Base-by-base conservation (phyloP, 1,284 basidiomycete species). In the Gastroboletus turbinatus region DNA sequence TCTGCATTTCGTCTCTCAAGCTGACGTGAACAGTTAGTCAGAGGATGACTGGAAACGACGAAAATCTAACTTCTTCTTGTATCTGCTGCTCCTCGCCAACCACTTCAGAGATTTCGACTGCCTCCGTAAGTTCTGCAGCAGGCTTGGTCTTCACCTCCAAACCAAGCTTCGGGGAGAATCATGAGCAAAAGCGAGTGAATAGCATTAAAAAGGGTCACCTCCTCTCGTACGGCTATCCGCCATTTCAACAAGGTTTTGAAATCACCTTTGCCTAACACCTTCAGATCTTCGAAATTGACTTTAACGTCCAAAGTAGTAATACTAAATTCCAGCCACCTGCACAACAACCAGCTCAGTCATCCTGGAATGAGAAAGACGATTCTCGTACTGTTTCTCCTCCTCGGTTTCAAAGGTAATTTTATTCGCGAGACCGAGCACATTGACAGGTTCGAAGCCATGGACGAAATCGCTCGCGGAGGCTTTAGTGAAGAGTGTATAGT, bases 201-300 rank as follows among this genome's bases (percentile, higher is more conserved):
- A 17, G 27, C 35, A 13, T 45, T 46, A 50, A 46, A n/a, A 39
- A 46, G 29, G 62, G 73, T 29, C 60, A 87, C 90, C 79, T 94
- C 93, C 74, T 94, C 90, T 51, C 93, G 88, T 44, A 97, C 77
- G 10, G 85, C 82, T 32, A 85, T 74, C 49, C 96, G 82, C 96
- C 97, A 99, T 76, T 91, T 97, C 59, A 99, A 81, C 57, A 99
- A 76, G 11, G 83, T 74, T 73, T 98, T 98, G 78, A 99, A 99
- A 68, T 99, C 97, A 49, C 95, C 90, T 75, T 98, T 98, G 46
- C 97, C 97, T 35, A 99, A 79, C 5, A 99, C 96, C 73, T 98
- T 98, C 62, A 99, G 80, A 80, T 99, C 97, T 25, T 90, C 83
- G 60, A 89, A 92, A 70, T 92, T 95, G 30, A 82, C 80, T 67